phyloP scores from a whole-genome alignment of 2,329 filamentous ascomycete genomes.

The Botrytis aclada region DNA sequence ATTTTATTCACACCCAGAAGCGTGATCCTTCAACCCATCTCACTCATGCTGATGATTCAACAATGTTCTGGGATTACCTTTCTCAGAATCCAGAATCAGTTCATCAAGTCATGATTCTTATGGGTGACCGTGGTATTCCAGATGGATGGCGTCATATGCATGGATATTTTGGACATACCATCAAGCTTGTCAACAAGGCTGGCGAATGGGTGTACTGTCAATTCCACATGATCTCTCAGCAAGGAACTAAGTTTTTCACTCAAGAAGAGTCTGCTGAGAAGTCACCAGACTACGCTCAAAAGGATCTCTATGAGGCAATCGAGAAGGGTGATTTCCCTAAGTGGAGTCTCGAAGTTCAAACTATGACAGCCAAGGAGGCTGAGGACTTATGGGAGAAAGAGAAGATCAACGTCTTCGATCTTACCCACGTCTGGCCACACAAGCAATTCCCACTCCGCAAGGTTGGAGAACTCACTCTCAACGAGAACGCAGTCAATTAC shows the following conservation, averaged over 20 bases:
- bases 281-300: constrained; percentile 49
- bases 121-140: constrained; percentile 56
- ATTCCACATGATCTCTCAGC: constrained; percentile 52
- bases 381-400: constrained; percentile 42
- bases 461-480: constrained; percentile 48
- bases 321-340: constrained; percentile 50
- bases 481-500: constrained; percentile 53
- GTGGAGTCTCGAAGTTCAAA: constrained; percentile 55
- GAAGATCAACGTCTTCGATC: constrained; percentile 51
- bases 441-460: constrained; percentile 46
- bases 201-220: constrained; percentile 53
- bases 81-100: constrained; percentile 50
- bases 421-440: constrained; percentile 54
- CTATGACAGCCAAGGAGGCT: constrained; percentile 50
- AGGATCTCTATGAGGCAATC: constrained; percentile 54
- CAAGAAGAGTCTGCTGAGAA: constrained; percentile 45
- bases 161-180: constrained; percentile 53
- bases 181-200: constrained; percentile 53
- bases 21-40: constrained; percentile 67
- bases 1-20: constrained; percentile 74
- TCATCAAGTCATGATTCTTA: constrained; percentile 58
- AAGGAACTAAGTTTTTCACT: constrained; percentile 51
- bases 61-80: constrained; percentile 34
- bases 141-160: constrained; percentile 54
- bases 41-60: constrained; percentile 57